These are phyloP conservation scores for Cystoderma amianthinum DNA, from an alignment of 768 basidiomycete genomes.

Conservation along the genomic window DNA sequence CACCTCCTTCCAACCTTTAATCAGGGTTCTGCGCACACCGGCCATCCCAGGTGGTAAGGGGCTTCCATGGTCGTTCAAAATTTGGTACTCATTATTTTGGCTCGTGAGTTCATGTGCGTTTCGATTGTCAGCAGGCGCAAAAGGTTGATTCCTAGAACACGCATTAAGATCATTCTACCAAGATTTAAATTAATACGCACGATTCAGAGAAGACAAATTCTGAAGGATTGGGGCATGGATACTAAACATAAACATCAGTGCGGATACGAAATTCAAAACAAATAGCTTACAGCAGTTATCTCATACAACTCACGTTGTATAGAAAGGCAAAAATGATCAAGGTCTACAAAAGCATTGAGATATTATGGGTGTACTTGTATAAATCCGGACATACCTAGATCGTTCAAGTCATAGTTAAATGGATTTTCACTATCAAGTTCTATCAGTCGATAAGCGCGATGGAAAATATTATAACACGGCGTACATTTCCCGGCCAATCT, in stretches of 20 bases:
- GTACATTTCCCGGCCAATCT: conserved; percentile 65
- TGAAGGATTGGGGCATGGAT: conserved; percentile 43
- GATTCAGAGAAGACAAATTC: conserved; percentile 43
- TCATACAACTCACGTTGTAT: conserved; percentile 61
- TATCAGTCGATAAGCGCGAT: no score
- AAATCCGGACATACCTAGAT: conserved; percentile 32
- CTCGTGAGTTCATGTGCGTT: conserved; percentile 44
- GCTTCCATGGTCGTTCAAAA: no score
- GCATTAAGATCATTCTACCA: neutral
- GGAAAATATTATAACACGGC: neutral
- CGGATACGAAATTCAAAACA: neutral
- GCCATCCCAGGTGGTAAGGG: no score
- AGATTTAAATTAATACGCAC: conserved; percentile 9
- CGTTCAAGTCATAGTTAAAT: conserved; percentile 56
- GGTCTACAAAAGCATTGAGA: conserved; percentile 25
- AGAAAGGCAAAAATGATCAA: conserved; percentile 55
- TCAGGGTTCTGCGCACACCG: no score
- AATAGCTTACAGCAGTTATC: conserved; percentile 54
- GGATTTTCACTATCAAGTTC: conserved; percentile 49
- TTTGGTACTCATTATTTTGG: neutral
- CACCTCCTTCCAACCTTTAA: no score
- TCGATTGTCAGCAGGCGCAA: conserved; percentile 53
- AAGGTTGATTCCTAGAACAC: conserved; percentile 49
- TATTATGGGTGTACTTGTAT: neutral
- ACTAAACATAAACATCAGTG: conserved; percentile 22